phyloP scores from a whole-genome alignment of 1,284 basidiomycete species.

The Tilletia caries region DNA sequence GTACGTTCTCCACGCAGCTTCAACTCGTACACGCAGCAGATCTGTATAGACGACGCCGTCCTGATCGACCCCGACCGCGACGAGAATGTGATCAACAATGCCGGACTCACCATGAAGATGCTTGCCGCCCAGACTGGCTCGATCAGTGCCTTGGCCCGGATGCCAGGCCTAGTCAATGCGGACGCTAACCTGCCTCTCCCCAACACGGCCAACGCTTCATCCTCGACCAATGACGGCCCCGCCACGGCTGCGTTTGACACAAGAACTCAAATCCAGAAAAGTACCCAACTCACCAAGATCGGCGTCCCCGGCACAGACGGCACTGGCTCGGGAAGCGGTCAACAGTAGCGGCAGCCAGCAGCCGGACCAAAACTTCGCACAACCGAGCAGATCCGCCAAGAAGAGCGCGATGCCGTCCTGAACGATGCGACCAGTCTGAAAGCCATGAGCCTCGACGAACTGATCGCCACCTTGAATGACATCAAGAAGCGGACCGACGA shows the following conservation, averaged over 20 bases:
- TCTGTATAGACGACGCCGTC: slow-evolving; percentile 17
- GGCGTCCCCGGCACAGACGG: not conserved
- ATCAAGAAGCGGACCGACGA: slow-evolving; percentile 6
- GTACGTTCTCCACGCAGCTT: not conserved
- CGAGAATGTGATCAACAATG: slow-evolving; percentile 17
- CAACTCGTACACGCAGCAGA: slow-evolving; percentile 18
- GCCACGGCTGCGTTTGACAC: not conserved
- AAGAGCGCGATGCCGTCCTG: not conserved
- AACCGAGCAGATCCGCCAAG: not conserved
- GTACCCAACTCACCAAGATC: not conserved
- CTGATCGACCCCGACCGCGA: slow-evolving; percentile 4
- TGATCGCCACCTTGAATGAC: not conserved
- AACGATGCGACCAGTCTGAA: slow-evolving; percentile 10
- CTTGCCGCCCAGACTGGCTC: slow-evolving; percentile 3
- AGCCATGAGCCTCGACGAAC: slow-evolving; percentile 1
- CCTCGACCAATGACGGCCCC: not conserved
- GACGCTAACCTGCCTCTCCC: not conserved
- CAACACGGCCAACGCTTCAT: too few relatives aligned
- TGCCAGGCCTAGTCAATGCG: slow-evolving; percentile 4
- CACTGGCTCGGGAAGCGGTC: not conserved
- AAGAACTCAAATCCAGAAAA: not conserved
- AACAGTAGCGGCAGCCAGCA: not conserved
- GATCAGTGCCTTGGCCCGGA: not conserved
- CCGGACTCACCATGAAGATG: slow-evolving; percentile 16
- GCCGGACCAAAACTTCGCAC: not conserved